Percentiles rank a stretch among this genome's conserved stretches.
These are phyloP conservation scores for Cutaneotrichosporon curvatum DNA, from an alignment of 1,284 basidiomycete genomes.

Conservation along the genomic window DNA sequence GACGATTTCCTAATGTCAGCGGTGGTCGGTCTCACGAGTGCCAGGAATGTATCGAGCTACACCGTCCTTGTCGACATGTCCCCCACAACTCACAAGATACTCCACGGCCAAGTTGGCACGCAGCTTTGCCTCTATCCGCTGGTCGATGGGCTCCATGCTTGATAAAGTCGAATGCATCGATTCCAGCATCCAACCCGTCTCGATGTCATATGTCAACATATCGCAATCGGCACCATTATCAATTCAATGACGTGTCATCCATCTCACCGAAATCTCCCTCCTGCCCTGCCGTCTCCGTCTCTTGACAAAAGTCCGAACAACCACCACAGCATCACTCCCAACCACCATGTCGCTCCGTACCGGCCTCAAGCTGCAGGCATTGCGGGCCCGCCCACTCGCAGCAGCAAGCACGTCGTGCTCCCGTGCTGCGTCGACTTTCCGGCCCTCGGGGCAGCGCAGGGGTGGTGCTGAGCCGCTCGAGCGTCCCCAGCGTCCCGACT, in stretches of 20 bases:
- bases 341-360: background rate
- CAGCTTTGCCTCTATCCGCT: conserved; percentile 17
- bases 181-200: no score
- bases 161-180: background rate
- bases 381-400: background rate
- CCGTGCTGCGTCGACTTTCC: background rate
- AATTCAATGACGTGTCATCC: conserved; percentile 3
- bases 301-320: conserved; percentile 9
- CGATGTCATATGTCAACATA: background rate
- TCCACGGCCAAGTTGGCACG: conserved; percentile 11
- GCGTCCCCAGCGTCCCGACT: conserved; percentile 45
- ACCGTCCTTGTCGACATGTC: background rate
- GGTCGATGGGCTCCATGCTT: conserved; percentile 6
- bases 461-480: background rate
- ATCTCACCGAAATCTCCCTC: background rate
- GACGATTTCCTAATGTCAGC: conserved; percentile 17
- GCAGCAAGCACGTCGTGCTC: background rate
- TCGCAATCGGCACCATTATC: no score
- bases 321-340: background rate
- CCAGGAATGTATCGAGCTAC: background rate
- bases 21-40: background rate
- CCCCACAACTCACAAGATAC: conserved; percentile 10
- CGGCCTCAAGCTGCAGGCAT: background rate
- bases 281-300: background rate
- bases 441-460: background rate